Base-by-base conservation (phyloP, 805 yeast species). In the Candida alai region DNA sequence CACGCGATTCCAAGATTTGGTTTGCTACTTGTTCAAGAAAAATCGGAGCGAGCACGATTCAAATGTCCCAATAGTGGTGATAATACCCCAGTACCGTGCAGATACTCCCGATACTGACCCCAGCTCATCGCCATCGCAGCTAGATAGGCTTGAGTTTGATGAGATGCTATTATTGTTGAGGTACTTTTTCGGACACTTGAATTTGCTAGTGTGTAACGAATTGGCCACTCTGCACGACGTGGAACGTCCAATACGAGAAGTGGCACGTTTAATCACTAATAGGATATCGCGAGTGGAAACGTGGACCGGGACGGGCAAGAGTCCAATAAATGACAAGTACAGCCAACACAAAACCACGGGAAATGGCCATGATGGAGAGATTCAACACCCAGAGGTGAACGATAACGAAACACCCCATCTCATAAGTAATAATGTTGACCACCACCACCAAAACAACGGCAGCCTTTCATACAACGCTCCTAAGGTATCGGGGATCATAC, bases 301-400 rank as follows among this genome's bases (percentile, higher is more conserved):
- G 12, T 65, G 71, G 71, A 65, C 70, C 1, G 71, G 70, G 12
- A 61, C 68, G 7, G 58, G 62, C 3, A 32, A 39, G 4, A 26
- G 34, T 23, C 39, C 40, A 24, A 34, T 52, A 14, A 29, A 29
- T 20, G 32, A 29, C 22, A 29, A 29, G 22, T 29, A 29, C 15
- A 24, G 12, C 27, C n/a, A n/a, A n/a, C n/a, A n/a, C n/a, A n/a
- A n/a, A n/a, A 9, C 27, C 13, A 24, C 27, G 15, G 15, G 17
- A 24, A 19, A 11, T 12, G 16, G 13, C 4, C 7, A 9, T 20
- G 13, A 29, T 12, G 11, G 10, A 15, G 14, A 14, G 12, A 28
- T 18, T 18, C 14, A 16, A 5, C 31, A 28, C 10, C 27, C 4
- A 13, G 11, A 21, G n/a, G n/a, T 21, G 6, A 20, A 23, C n/a